phyloP scores from a whole-genome alignment of 1,284 basidiomycete species.

The Fistulinella cinereoalba region DNA sequence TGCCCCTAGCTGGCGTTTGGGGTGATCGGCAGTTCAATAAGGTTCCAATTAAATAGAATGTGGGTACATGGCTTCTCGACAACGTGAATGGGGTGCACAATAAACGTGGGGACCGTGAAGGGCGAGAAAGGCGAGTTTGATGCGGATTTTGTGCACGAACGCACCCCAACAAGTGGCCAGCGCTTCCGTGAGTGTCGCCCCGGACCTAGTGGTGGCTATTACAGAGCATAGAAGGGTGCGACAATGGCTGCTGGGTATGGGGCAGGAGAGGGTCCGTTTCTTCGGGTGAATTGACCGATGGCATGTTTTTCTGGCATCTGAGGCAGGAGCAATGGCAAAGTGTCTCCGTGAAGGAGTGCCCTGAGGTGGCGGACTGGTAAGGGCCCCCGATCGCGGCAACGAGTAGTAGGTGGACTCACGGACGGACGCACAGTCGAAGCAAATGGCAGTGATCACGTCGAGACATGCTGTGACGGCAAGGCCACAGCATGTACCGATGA shows the following conservation, averaged over 20 bases:
- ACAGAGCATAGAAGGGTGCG: conserved; percentile 26
- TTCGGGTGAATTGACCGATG: conserved; percentile 4
- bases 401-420: conserved; percentile 21
- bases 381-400: neutral
- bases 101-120: too few species aligned
- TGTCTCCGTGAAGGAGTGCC: conserved; percentile 24
- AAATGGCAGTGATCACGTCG: conserved; percentile 26
- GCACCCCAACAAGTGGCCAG: neutral
- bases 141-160: neutral
- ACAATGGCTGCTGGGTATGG: conserved; percentile 18
- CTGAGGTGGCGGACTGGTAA: conserved; percentile 4
- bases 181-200: neutral
- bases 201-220: neutral
- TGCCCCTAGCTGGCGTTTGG: too few species aligned
- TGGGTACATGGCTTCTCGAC: too few species aligned
- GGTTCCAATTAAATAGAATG: too few species aligned
- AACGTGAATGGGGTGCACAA: too few species aligned
- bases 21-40: too few species aligned
- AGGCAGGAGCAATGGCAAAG: conserved; percentile 25
- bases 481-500: conserved; percentile 23
- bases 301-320: neutral
- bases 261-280: conserved; percentile 26
- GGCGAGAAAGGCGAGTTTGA: too few species aligned
- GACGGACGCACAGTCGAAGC: conserved; percentile 20
- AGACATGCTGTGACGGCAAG: conserved; percentile 18